phyloP scores from a whole-genome alignment of 192 early-diverging fungal genomes.

The Coemansia aciculifera region DNA sequence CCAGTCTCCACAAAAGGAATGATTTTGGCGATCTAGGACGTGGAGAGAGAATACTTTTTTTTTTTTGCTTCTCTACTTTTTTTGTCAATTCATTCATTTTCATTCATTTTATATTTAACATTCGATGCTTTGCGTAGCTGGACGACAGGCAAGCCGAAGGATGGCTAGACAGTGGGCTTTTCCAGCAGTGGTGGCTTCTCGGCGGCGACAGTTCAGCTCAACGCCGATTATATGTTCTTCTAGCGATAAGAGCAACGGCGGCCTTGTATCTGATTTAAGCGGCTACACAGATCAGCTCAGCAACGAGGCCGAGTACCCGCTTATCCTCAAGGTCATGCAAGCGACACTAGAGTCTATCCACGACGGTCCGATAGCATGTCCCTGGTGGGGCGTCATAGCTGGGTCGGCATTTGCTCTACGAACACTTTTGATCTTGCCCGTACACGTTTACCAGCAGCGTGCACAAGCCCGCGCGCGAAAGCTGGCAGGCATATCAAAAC shows the following conservation, averaged over 20 bases:
- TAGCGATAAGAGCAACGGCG: background rate
- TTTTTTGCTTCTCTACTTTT: background rate
- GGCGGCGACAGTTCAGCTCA: conserved; percentile 10
- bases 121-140: background rate
- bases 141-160: conserved; percentile 5
- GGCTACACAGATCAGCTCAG: background rate
- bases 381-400: conserved; percentile 47
- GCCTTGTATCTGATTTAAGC: background rate
- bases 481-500: background rate
- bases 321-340: conserved; percentile 28
- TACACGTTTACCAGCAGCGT: conserved; percentile 36
- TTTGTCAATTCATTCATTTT: background rate
- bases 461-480: conserved; percentile 7
- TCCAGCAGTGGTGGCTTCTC: background rate
- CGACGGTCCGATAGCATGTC: conserved; percentile 17
- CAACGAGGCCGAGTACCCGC: conserved; percentile 6
- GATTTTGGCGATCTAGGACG: background rate
- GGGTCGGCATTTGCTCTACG: conserved; percentile 24
- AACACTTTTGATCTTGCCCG: conserved; percentile 17
- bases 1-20: conserved; percentile 46
- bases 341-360: conserved; percentile 32
- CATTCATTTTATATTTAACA: background rate
- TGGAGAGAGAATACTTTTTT: background rate
- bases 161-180: background rate
- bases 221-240: background rate